These are phyloP conservation scores for Yamadazyma laniorum DNA, from an alignment of 805 yeast genomes.

Conservation along the genomic window DNA sequence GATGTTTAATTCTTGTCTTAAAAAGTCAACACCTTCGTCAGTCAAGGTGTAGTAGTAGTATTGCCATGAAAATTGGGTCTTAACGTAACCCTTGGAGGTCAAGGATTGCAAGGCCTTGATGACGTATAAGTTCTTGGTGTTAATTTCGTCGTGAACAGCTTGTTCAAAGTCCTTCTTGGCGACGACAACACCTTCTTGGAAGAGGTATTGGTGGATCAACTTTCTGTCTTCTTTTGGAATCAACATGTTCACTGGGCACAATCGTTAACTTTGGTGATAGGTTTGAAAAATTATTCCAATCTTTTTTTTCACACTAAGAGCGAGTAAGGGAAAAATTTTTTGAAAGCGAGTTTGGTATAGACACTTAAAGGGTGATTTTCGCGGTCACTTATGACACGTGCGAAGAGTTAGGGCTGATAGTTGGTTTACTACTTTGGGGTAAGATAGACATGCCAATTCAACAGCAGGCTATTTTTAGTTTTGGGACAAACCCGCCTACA, in stretches of 20 bases:
- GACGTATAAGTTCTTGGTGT: constrained; percentile 94
- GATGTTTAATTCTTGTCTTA: constrained; percentile 96
- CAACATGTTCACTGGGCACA: constrained; percentile 59
- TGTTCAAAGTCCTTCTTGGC: constrained; percentile 99
- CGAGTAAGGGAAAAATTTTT: constrained; percentile 11
- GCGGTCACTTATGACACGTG: constrained; percentile 8
- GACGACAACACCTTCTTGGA: constrained; percentile 99
- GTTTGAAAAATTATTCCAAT: constrained; percentile 12
- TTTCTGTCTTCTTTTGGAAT: constrained; percentile 99
- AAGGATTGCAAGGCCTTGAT: constrained; percentile 99
- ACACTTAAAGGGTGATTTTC: not conserved
- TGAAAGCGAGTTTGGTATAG: constrained; percentile 2
- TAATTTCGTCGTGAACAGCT: constrained; percentile 97
- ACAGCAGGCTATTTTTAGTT: no score
- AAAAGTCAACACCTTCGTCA: constrained; percentile 98
- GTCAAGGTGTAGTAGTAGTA: constrained; percentile 99
- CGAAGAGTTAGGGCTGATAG: constrained; percentile 3
- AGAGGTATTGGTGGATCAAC: constrained; percentile 98
- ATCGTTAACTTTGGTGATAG: constrained; percentile 8
- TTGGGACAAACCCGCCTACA: no score
- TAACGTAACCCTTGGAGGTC: constrained; percentile 97
- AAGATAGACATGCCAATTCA: no score
- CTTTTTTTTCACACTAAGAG: constrained; percentile 10
- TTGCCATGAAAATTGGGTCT: constrained; percentile 99
- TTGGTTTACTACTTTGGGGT: no score